Percentiles rank a stretch among this genome's conserved stretches.
These are phyloP conservation scores for Naematelia encephala DNA, from an alignment of 768 basidiomycete species.

Conservation along the genomic window DNA sequence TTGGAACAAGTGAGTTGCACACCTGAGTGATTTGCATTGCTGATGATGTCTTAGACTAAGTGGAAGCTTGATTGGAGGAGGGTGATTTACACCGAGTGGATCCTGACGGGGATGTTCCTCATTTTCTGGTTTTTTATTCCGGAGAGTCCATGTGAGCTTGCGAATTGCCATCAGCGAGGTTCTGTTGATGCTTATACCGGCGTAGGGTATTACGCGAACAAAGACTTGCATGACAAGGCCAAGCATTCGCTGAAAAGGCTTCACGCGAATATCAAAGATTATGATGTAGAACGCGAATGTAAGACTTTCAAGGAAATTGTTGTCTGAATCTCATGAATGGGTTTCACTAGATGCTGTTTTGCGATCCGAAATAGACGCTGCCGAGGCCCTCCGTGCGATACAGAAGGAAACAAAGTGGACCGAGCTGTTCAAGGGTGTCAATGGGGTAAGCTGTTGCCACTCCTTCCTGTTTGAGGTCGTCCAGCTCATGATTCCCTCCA, in stretches of 20 bases:
- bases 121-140: conserved; percentile 10
- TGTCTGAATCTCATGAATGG: no score
- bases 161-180: no score
- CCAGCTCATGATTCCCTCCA: no score
- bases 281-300: conserved; percentile 28
- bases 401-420: conserved; percentile 2
- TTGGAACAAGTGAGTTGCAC: no score
- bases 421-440: conserved; percentile 13
- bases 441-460: no score
- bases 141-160: conserved; percentile 24
- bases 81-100: conserved; percentile 13
- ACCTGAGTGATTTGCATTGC: no score
- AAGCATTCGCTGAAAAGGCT: conserved; percentile 13
- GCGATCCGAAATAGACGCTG: conserved; percentile 14
- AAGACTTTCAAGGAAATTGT: no score
- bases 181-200: no score
- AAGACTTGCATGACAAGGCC: conserved; percentile 24
- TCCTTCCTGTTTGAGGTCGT: no score
- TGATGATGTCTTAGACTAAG: no score
- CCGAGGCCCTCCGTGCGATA: background rate
- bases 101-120: conserved; percentile 17
- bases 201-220: no score
- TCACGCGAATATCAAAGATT: conserved; percentile 22
- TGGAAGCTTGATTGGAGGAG: background rate
- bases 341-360: no score